Evolutionary conservation across 352 stramenopile species (phyloP).

Genomic region (Phytophthora pisi): DNA sequence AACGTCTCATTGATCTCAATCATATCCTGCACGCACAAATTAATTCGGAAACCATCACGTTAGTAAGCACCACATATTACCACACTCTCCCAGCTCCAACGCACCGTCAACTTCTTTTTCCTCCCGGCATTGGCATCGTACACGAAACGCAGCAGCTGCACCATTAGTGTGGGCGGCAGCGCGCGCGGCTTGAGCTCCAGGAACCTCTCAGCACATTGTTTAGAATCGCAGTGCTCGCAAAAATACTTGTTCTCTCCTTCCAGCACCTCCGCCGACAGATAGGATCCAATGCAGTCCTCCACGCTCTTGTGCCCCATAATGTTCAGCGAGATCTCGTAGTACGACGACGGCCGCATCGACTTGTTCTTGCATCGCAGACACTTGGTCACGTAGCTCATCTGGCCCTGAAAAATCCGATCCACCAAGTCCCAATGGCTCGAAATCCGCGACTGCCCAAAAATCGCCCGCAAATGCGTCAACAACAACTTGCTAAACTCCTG

Average conservation of each 20-base stretch:
- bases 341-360: constrained; percentile 69
- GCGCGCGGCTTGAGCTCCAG: constrained; percentile 66
- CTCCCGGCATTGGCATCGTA: constrained; percentile 74
- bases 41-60: neutral
- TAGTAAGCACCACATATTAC: neutral
- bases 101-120: constrained; percentile 89
- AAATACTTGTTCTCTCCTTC: constrained; percentile 90
- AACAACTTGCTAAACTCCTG: constrained; percentile 91
- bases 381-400: constrained; percentile 87
- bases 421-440: constrained; percentile 67
- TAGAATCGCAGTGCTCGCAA: constrained; percentile 75
- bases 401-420: constrained; percentile 78
- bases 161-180: constrained; percentile 70
- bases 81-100: neutral
- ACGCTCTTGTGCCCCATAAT: constrained; percentile 85
- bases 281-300: constrained; percentile 72
- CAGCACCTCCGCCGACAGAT: constrained; percentile 74
- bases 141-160: constrained; percentile 88
- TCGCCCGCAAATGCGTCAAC: constrained; percentile 74
- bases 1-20: constrained; percentile 83
- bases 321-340: constrained; percentile 89
- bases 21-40: constrained; percentile 53
- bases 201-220: constrained; percentile 77
- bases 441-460: constrained; percentile 73
- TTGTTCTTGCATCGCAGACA: constrained; percentile 74